Percentiles rank a stretch among this genome's conserved stretches.
phyloP scores from a whole-genome alignment of 139 green algal genomes.

The Tetraselmis striata region DNA sequence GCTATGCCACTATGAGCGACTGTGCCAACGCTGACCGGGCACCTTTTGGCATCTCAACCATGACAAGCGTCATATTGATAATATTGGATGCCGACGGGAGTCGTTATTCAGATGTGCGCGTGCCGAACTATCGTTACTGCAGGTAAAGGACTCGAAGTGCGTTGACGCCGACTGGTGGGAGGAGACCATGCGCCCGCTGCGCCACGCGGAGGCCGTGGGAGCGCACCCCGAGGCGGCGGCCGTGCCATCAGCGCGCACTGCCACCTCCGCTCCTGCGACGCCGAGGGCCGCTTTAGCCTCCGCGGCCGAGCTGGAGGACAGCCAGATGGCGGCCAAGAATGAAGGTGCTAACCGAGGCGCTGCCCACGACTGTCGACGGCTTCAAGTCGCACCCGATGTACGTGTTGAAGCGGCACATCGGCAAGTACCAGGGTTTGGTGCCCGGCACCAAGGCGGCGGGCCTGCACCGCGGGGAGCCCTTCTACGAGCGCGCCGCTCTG shows the following conservation, averaged over 20 bases:
- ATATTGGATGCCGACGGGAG: no score
- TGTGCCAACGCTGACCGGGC: no score
- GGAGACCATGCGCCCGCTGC: conserved; percentile 29
- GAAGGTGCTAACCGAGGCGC: conserved; percentile 11
- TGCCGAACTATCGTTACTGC: no score
- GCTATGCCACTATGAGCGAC: no score
- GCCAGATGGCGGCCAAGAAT: conserved; percentile 48
- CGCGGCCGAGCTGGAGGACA: conserved; percentile 43
- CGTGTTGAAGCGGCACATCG: conserved; percentile 73
- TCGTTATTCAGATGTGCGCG: no score
- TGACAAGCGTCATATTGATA: no score
- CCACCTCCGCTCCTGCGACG: background rate
- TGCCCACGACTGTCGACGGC: conserved; percentile 67
- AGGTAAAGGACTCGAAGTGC: background rate
- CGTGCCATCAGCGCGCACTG: no score
- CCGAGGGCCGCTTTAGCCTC: background rate
- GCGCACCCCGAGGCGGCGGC: background rate
- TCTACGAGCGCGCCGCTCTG: conserved; percentile 51
- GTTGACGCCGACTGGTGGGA: conserved; percentile 56
- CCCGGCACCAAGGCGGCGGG: conserved; percentile 37
- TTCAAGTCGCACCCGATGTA: conserved; percentile 70
- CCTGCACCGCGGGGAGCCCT: conserved; percentile 62
- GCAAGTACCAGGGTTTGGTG: conserved; percentile 58
- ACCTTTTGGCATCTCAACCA: no score
- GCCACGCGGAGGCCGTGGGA: conserved; percentile 11